Percentiles rank a stretch among this genome's conserved stretches.
phyloP scores from a whole-genome alignment of 169 alveolate species.

The Toxoplasma gondii region DNA sequence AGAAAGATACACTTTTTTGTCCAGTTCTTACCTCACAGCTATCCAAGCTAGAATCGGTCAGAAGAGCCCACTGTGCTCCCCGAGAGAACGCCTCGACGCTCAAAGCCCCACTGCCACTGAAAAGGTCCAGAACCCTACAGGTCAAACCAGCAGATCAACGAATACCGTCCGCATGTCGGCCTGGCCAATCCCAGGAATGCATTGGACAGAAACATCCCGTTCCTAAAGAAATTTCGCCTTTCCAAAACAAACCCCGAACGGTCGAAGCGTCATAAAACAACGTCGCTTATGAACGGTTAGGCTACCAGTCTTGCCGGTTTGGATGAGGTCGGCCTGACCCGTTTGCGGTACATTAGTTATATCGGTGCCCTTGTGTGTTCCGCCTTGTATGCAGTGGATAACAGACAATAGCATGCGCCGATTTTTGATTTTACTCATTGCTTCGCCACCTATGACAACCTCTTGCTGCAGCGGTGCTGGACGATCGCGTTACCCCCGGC shows the following conservation, averaged over 20 bases:
- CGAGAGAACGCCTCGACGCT: constrained; percentile 55
- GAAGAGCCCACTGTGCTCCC: constrained; percentile 53
- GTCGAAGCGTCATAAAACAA: background rate
- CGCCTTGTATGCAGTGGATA: too few relatives aligned
- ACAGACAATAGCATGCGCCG: too few relatives aligned
- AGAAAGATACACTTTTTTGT: background rate
- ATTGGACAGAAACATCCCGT: background rate
- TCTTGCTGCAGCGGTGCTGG: too few relatives aligned
- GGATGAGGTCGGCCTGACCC: too few relatives aligned
- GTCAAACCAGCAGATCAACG: background rate
- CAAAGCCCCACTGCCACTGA: constrained; percentile 62
- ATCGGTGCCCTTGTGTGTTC: too few relatives aligned
- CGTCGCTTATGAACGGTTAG: background rate
- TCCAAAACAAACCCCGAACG: background rate
- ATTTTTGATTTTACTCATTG: too few relatives aligned
- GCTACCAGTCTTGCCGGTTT: too few relatives aligned
- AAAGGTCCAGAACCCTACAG: constrained; percentile 51
- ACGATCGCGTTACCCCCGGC: too few relatives aligned
- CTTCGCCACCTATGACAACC: too few relatives aligned
- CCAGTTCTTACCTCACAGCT: constrained; percentile 51
- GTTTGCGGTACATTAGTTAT: too few relatives aligned
- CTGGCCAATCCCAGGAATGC: background rate
- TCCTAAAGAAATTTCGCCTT: too few relatives aligned
- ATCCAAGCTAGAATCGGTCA: constrained; percentile 43
- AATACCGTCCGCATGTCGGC: background rate